Base-by-base conservation (phyloP, 768 basidiomycete species). In the Antrodiella citrinella region DNA sequence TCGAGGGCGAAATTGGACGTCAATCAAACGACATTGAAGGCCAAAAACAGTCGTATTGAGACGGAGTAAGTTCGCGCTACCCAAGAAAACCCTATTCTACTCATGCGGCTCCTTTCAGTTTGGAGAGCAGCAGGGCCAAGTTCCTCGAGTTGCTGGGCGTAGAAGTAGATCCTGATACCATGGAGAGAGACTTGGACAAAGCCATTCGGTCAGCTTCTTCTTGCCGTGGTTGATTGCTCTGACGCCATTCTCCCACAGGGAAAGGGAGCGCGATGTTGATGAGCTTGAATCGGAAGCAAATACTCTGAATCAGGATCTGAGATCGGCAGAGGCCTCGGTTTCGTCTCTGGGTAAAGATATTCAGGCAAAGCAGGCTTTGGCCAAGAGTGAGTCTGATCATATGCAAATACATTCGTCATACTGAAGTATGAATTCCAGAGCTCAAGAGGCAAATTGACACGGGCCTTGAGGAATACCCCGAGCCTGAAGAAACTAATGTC, bases 1-100 rank as follows among this genome's bases (percentile, higher is more conserved):
- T 72, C 80, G 1, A 72, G 95, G 41, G 91, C 93, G 2, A 84
- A 80, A 57, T 64, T 97, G 47, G 80, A 85, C 38, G 60, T 95
- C 54, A 87, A 90, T 60, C 72, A 82, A 52, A 70, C 70, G 1
- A 89, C 93, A 55, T 63, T 82, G 41, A 78, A 74, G 62, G 73
- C 67, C 49, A 89, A 87, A 67, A 69, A 71, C 42, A 69, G 69
- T 13, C 88, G 92, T 38, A 72, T 92, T 12, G 70, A 77, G 54
- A 81, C 75, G 48, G 81, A 74, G 90, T 92, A 52, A 51, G 84
- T 70, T 23, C 19, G n/a, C n/a, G n/a, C n/a, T n/a, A n/a, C n/a
- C n/a, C n/a, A n/a, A n/a, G n/a, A n/a, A n/a, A n/a, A n/a, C 24
- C 11, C 44, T 19, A 4, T 4, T 44, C 4, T 46, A 35, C 13